Conservation (phyloP, 2,329 filamentous ascomycete genomes). For the Aspergillus floridensis region DNA sequence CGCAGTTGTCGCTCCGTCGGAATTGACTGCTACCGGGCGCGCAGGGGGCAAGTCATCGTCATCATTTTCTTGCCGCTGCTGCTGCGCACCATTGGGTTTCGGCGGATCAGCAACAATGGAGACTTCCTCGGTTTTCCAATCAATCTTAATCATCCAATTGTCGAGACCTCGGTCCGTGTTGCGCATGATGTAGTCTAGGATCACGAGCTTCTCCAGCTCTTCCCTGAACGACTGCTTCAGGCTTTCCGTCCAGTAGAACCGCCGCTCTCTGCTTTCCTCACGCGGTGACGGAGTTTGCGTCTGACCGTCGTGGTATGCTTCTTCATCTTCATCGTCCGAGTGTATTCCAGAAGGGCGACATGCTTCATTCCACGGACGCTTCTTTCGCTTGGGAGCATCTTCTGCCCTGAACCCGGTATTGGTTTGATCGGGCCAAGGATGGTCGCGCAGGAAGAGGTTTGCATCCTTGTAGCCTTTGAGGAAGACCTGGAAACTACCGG, state of each 20-base stretch:
- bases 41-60: slow-evolving; percentile 51
- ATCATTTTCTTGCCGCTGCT: slow-evolving; percentile 44
- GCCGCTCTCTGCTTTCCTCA: slow-evolving; percentile 46
- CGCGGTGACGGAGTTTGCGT: slow-evolving; percentile 43
- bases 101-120: slow-evolving; percentile 84
- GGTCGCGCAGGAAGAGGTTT: slow-evolving; percentile 88
- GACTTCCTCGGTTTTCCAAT: slow-evolving; percentile 77
- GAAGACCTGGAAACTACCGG: slow-evolving; percentile 96
- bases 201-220: slow-evolving; percentile 93
- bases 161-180: slow-evolving; percentile 96
- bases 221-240: slow-evolving; percentile 91
- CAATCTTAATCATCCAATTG: slow-evolving; percentile 99
- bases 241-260: slow-evolving; percentile 81
- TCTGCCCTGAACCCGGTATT: slow-evolving; percentile 65
- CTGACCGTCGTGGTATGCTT: slow-evolving; percentile 44
- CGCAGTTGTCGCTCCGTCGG: slow-evolving; percentile 37
- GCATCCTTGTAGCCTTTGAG: slow-evolving; percentile 96
- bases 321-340: slow-evolving; percentile 62
- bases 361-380: slow-evolving; percentile 74
- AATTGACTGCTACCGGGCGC: slow-evolving; percentile 60
- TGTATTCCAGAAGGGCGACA: slow-evolving; percentile 67
- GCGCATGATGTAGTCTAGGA: slow-evolving; percentile 97
- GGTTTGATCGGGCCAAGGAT: slow-evolving; percentile 95
- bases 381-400: slow-evolving; percentile 65
- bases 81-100: slow-evolving; percentile 55